Base-by-base conservation (phyloP, 768 basidiomycete genomes). In the Boletus pseudo-olivaceus region DNA sequence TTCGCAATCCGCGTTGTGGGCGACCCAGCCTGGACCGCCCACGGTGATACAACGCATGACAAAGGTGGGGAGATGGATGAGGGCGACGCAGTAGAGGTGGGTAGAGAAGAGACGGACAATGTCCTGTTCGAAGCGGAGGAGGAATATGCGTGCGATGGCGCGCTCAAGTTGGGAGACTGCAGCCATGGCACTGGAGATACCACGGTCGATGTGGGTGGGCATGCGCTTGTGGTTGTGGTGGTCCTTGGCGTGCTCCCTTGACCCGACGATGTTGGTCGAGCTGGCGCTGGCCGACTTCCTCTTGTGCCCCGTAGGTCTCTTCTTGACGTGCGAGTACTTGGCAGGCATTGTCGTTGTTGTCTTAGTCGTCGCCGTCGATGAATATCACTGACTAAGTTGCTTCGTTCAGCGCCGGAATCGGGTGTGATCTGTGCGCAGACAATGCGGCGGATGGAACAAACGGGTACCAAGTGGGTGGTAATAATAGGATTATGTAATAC, bases 291-390 rank as follows among this genome's bases (percentile, higher is more conserved):
- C 55, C 33, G 63, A 43, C 61, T 81, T 84, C 63, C 78, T 80
- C 63, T 77, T 72, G 14, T 76, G 65, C 15, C 80, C 76, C 7
- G 76, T 74, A 7, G 81, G 72, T 44, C 82, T 72, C 65, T 85
- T 87, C 75, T 85, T 86, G n/a, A 84, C 81, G 70, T 87, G 85
- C 26, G 85, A 87, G 70, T 87, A 87, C 63, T 87, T 87, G 33
- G 84, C 79, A 17, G 85, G 83, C 85, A 87, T 87, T 4, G 51
- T 65, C 30, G 52, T 49, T 8, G 19, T 32, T 6, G 30, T 44
- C 26, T n/a, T 53, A 11, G 20, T 84, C 27, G 51, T 61, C 33
- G 52, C 47, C 41, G 42, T 33, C 57, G 41, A 9, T 42, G 38
- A 49, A 33, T 50, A 58, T 53, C 56, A 53, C 26, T 40, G n/a